Conservation (phyloP, 805 yeast species). For the Yarrowia sp. region DNA sequence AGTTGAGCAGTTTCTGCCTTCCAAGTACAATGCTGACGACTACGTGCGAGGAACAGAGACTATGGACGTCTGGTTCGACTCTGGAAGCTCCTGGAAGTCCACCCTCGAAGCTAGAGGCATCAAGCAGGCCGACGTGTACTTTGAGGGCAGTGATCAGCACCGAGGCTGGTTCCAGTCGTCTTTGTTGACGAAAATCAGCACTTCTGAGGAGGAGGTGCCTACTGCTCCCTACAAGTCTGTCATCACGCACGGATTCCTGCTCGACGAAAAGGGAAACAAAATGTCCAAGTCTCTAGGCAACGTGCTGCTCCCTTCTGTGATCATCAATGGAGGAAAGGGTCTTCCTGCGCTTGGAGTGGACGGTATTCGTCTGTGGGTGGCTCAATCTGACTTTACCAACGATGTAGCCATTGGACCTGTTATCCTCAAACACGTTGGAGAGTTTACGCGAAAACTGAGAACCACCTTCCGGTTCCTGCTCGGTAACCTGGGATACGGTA, state of each 20-base stretch:
- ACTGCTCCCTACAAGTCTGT: conserved; percentile 74
- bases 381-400: conserved; percentile 82
- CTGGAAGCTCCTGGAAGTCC: conserved; percentile 88
- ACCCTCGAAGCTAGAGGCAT: conserved; percentile 49
- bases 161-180: conserved; percentile 99
- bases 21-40: conserved; percentile 53
- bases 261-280: conserved; percentile 84
- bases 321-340: conserved; percentile 64
- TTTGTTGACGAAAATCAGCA: conserved; percentile 74
- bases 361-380: conserved; percentile 89
- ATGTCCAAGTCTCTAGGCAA: conserved; percentile 96
- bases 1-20: conserved; percentile 77
- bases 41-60: conserved; percentile 82
- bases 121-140: conserved; percentile 73
- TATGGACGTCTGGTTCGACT: conserved; percentile 99
- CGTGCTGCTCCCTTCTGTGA: conserved; percentile 69
- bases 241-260: conserved; percentile 91
- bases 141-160: conserved; percentile 98
- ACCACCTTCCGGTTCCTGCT: conserved; percentile 79
- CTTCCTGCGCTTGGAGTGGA: conserved; percentile 81
- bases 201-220: conserved; percentile 48
- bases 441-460: conserved; percentile 79
- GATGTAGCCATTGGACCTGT: conserved; percentile 80
- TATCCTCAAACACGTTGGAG: conserved; percentile 76
- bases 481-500: conserved; percentile 70